These are phyloP conservation scores for Hymenoscyphus fructigenus DNA, from an alignment of 2,329 filamentous ascomycete genomes.

Conservation along the genomic window DNA sequence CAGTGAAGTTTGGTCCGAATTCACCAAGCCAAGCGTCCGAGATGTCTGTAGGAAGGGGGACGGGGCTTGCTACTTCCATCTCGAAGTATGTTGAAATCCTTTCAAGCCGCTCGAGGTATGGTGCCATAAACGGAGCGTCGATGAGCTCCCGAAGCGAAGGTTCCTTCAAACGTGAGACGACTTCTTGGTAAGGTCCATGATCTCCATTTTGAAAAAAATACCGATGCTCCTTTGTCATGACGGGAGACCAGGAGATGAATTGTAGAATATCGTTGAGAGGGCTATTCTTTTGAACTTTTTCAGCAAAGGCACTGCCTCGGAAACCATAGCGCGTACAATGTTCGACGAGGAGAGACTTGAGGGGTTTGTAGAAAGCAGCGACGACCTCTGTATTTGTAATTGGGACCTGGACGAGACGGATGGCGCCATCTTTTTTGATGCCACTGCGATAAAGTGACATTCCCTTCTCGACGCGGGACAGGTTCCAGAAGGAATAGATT, in stretches of 20 bases:
- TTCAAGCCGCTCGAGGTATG: neutral
- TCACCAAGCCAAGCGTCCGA: neutral
- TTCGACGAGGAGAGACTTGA: conserved; percentile 6
- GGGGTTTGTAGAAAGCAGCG: neutral
- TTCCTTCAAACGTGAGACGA: conserved; percentile 1
- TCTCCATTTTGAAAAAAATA: neutral
- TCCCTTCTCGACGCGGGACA: neutral
- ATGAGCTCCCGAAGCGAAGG: neutral
- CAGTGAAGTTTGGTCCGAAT: conserved; percentile 6
- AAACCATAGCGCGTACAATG: neutral
- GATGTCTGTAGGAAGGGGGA: conserved; percentile 7
- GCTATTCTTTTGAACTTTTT: neutral
- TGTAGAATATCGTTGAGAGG: conserved; percentile 12
- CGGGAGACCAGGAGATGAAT: conserved; percentile 10
- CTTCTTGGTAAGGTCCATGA: neutral
- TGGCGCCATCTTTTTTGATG: neutral
- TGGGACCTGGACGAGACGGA: neutral
- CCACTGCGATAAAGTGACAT: conserved; percentile 4
- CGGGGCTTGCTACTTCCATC: neutral
- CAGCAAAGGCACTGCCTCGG: conserved; percentile 10
- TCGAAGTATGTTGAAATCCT: neutral
- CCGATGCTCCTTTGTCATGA: conserved; percentile 12
- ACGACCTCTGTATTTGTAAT: neutral
- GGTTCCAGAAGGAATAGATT: conserved; percentile 11
- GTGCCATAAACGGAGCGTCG: neutral